These are phyloP conservation scores for Marchantia paleacea DNA, from an alignment of 225 moss, liverwort and hornwort species.

Conservation along the genomic window DNA sequence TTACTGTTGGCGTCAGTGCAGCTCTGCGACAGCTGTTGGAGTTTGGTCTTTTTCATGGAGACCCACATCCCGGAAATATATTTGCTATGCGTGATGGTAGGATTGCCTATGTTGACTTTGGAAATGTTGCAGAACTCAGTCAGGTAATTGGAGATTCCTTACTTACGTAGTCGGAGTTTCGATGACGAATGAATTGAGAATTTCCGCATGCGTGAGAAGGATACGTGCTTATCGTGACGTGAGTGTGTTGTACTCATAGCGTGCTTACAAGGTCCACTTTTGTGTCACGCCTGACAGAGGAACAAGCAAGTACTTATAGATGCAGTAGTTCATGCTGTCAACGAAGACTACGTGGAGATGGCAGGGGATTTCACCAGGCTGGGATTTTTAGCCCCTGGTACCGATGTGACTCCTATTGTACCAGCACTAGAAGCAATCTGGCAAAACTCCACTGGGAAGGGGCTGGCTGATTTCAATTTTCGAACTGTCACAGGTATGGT, in stretches of 20 bases:
- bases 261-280: neutral
- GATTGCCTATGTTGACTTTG: slow-evolving; percentile 97
- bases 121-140: slow-evolving; percentile 98
- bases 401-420: slow-evolving; percentile 91
- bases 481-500: slow-evolving; percentile 78
- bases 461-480: slow-evolving; percentile 94
- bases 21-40: slow-evolving; percentile 91
- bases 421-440: slow-evolving; percentile 96
- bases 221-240: neutral
- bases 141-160: slow-evolving; percentile 48
- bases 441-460: slow-evolving; percentile 98
- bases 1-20: slow-evolving; percentile 97
- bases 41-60: slow-evolving; percentile 98
- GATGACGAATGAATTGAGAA: neutral
- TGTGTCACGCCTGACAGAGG: slow-evolving; percentile 48
- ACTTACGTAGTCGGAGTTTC: neutral
- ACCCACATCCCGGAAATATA: slow-evolving; percentile 97
- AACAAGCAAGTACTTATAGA: slow-evolving; percentile 99
- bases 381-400: slow-evolving; percentile 91
- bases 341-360: slow-evolving; percentile 98
- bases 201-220: too few relatives aligned
- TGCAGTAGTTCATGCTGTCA: slow-evolving; percentile 97
- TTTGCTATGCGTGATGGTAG: slow-evolving; percentile 99
- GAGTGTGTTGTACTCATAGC: neutral
- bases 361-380: slow-evolving; percentile 95